Evolutionary conservation across 164 flowering plant genomes (phyloP), one percentile per base, ranked within the genome.

Genomic region (Echeveria elegans): DNA sequence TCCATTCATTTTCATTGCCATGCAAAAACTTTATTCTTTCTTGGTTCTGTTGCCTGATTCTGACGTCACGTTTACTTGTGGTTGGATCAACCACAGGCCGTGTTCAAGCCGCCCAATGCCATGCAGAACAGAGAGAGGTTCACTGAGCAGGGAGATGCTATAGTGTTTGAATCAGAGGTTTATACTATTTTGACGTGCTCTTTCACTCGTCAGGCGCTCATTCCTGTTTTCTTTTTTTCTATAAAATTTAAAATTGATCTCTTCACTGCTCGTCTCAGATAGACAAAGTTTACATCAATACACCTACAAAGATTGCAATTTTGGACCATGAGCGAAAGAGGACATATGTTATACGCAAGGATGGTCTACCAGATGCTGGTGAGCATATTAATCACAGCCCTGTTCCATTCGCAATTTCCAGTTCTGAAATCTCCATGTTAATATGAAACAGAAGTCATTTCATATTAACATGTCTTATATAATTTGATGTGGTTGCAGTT

Each of bases 21-120:
- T n/a, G 32, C 45, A 38, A 18, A 1, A 5, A n/a, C 3, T 28
- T 65, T 65, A 28, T 43, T 30, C 7, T 56, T 56, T 11, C 29
- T 24, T 23, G 28, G 29, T 53, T 53, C 2, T 24, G 8, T 18
- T 24, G 63, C n/a, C n/a, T n/a, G n/a, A n/a, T n/a, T n/a, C n/a
- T 29, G 21, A 45, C 26, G 16, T 29, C 18, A 6, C 16, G 28
- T 4, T 43, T 14, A 45, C 34, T 66, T 48, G 16, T 63, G 66
- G 18, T n/a, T n/a, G n/a, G n/a, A n/a, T n/a, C n/a, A 21, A 69
- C 14, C 72, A 63, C 82, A 83, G 98, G 92, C 98, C 53, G 73
- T 68, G 69, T 90, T 83, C 73, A 90, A 87, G 80, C 88, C 96
- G 71, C 95, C 90, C 34, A 92, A 88, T 77, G 75, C 96, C 41